phyloP scores from a whole-genome alignment of 805 yeast genomes.

The Yamadazyma akitaensis region DNA sequence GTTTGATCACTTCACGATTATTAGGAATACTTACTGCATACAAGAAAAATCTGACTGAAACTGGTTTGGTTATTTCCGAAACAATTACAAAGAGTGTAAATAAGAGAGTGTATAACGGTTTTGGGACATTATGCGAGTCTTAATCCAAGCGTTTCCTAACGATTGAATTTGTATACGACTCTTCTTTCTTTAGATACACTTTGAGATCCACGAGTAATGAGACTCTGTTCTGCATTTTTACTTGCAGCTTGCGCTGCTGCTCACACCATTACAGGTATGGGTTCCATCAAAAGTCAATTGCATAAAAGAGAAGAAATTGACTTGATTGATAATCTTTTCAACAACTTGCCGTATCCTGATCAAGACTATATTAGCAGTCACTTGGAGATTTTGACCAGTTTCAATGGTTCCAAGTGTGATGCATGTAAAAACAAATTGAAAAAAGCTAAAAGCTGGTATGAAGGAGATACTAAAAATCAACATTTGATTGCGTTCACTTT shows the following conservation, averaged over 20 bases:
- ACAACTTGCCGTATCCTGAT: constrained; percentile 22
- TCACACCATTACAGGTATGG: constrained; percentile 13
- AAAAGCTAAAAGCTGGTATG: constrained; percentile 25
- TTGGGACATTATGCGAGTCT: too few relatives aligned
- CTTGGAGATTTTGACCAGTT: constrained; percentile 23
- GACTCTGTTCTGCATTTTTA: neutral
- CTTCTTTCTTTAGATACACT: neutral
- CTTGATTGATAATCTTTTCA: constrained; percentile 25
- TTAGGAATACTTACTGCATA: too few relatives aligned
- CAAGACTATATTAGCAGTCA: constrained; percentile 28
- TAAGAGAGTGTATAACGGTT: too few relatives aligned
- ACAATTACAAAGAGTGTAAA: too few relatives aligned
- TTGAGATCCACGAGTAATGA: neutral
- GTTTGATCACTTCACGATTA: too few relatives aligned
- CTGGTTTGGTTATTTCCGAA: too few relatives aligned
- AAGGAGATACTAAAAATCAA: constrained; percentile 27
- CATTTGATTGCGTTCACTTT: constrained; percentile 35
- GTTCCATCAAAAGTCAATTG: constrained; percentile 13
- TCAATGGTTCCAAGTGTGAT: constrained; percentile 33
- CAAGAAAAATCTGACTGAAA: too few relatives aligned
- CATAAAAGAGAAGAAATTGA: constrained; percentile 15
- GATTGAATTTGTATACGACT: too few relatives aligned
- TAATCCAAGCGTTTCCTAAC: too few relatives aligned
- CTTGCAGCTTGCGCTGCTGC: constrained; percentile 4
- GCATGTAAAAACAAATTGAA: constrained; percentile 33